phyloP scores from a whole-genome alignment of 306 rosid species.

The Heteromeles arbutifolia region DNA sequence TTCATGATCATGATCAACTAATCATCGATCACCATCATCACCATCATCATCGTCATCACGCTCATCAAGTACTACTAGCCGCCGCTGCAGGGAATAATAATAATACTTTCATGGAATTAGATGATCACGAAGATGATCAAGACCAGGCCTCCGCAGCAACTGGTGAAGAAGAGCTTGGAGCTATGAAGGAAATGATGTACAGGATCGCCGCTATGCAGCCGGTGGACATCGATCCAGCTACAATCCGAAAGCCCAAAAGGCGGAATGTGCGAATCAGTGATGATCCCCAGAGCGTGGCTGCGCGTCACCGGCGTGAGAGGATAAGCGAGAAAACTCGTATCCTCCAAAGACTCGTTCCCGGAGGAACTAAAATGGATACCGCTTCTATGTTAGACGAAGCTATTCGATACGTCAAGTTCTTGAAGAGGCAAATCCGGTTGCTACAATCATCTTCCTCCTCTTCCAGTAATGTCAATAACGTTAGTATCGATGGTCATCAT shows the following conservation, averaged over 20 bases:
- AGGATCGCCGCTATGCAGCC: slow-evolving; percentile 95
- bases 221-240: slow-evolving; percentile 81
- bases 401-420: slow-evolving; percentile 80
- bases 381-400: slow-evolving; percentile 98
- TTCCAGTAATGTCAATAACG: not conserved
- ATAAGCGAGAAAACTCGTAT: slow-evolving; percentile 84
- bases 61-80: not conserved
- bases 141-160: not conserved
- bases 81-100: not conserved
- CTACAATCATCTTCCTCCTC: slow-evolving; percentile 40
- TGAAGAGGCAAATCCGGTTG: slow-evolving; percentile 73
- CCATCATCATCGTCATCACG: not conserved
- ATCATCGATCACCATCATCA: not conserved
- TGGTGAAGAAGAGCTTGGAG: slow-evolving; percentile 70
- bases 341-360: slow-evolving; percentile 89
- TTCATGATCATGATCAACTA: slow-evolving; percentile 20
- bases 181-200: slow-evolving; percentile 97
- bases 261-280: slow-evolving; percentile 88
- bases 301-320: slow-evolving; percentile 82
- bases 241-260: slow-evolving; percentile 64
- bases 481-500: not conserved
- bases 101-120: slow-evolving; percentile 11
- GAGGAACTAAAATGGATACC: slow-evolving; percentile 92
- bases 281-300: slow-evolving; percentile 90
- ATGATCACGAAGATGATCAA: slow-evolving; percentile 21